Percentiles rank a stretch among this genome's conserved stretches.
phyloP scores from a whole-genome alignment of 2,329 filamentous ascomycete genomes.

The Sporothrix protearum region DNA sequence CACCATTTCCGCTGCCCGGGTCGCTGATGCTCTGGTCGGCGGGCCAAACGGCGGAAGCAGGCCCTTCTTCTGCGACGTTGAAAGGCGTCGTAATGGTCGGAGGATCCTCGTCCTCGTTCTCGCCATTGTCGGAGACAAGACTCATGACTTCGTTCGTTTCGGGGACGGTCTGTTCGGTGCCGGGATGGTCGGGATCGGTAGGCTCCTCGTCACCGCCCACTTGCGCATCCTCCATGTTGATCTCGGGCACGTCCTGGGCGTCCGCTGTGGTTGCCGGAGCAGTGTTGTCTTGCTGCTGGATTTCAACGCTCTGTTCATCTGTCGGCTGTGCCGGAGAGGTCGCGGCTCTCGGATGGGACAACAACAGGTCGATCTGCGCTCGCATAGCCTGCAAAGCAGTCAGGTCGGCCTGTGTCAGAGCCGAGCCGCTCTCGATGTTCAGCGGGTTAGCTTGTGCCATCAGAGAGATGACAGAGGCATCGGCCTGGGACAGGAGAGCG shows the following conservation, averaged over 20 bases:
- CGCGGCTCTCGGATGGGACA: background rate
- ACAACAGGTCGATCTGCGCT: slow-evolving; percentile 38
- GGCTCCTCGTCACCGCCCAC: background rate
- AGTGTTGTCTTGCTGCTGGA: background rate
- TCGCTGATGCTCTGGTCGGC: slow-evolving; percentile 22
- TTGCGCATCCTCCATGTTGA: slow-evolving; percentile 20
- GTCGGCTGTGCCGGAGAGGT: background rate
- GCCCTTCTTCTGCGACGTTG: slow-evolving; percentile 17
- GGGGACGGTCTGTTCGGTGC: background rate
- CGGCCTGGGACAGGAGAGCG: slow-evolving; percentile 53
- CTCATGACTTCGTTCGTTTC: slow-evolving; percentile 27
- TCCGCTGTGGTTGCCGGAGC: background rate
- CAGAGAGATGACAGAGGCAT: slow-evolving; percentile 44
- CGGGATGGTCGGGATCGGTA: background rate
- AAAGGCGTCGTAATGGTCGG: slow-evolving; percentile 26
- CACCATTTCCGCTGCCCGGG: background rate
- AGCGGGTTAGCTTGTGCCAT: slow-evolving; percentile 48
- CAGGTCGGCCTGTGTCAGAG: slow-evolving; percentile 44
- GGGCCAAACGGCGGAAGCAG: slow-evolving; percentile 21
- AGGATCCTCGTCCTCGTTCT: slow-evolving; percentile 27
- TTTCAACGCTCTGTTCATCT: no score
- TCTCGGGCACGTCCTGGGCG: background rate
- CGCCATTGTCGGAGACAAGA: slow-evolving; percentile 29
- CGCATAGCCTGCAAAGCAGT: slow-evolving; percentile 47
- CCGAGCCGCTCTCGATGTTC: slow-evolving; percentile 39